Conservation (phyloP, 305 asterid species). For the Lippia alba region DNA sequence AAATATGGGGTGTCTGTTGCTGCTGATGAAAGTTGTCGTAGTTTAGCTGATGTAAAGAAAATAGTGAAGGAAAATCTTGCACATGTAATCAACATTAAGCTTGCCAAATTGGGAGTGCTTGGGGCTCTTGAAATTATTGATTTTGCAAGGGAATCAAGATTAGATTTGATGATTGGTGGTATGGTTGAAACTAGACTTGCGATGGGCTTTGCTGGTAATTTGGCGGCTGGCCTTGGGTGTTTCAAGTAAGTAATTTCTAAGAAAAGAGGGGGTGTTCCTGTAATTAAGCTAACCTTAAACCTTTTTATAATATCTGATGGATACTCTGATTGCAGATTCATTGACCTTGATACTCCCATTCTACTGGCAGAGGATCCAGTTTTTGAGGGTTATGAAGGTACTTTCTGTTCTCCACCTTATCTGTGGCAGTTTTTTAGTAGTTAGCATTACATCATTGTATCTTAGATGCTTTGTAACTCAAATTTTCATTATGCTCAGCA, state of each 20-base stretch:
- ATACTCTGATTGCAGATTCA: slow-evolving; percentile 57
- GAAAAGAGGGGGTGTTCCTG: no score
- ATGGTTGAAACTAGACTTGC: slow-evolving; percentile 96
- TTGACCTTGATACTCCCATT: slow-evolving; percentile 89
- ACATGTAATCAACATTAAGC: slow-evolving; percentile 82
- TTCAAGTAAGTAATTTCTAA: slow-evolving; percentile 67
- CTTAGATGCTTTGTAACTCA: slow-evolving; percentile 29
- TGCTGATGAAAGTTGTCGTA: slow-evolving; percentile 92
- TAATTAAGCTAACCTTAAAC: slow-evolving; percentile 2
- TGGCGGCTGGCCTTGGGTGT: slow-evolving; percentile 93
- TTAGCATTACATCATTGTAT: background rate
- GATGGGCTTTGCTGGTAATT: slow-evolving; percentile 93
- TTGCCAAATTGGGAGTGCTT: slow-evolving; percentile 86
- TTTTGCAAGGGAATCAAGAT: slow-evolving; percentile 62
- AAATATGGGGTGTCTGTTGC: slow-evolving; percentile 84
- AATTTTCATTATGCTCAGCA: slow-evolving; percentile 44
- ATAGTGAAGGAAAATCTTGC: slow-evolving; percentile 76
- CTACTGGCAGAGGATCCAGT: slow-evolving; percentile 91
- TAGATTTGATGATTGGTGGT: slow-evolving; percentile 91
- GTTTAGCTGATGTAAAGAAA: slow-evolving; percentile 71
- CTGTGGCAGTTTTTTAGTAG: background rate
- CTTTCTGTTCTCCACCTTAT: slow-evolving; percentile 9
- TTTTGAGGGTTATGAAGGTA: slow-evolving; percentile 85
- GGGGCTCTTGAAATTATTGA: slow-evolving; percentile 83
- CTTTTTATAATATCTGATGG: slow-evolving; percentile 20